A percentile compares a stretch with the other conserved stretches of the same genome.
These are phyloP conservation scores for Limonium bicolor DNA, from an alignment of 148 eudicot genomes.

Conservation along the genomic window DNA sequence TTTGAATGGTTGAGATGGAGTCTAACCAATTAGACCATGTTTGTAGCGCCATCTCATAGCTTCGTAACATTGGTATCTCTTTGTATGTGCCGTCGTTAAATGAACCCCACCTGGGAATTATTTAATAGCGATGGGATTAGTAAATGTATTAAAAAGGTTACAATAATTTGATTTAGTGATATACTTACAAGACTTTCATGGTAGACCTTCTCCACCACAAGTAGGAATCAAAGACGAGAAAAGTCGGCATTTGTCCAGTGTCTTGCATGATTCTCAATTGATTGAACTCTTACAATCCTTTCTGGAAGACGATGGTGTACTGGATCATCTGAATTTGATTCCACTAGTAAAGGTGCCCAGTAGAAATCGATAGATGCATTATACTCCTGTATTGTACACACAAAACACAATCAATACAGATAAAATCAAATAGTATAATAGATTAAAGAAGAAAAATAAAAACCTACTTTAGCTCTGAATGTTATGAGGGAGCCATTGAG, in stretches of 20 bases:
- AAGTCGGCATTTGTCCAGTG: conserved; percentile 77
- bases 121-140: conserved; percentile 1
- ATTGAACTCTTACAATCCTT: conserved; percentile 47
- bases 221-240: conserved; percentile 65
- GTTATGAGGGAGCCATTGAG: conserved; percentile 37
- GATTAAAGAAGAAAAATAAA: neutral
- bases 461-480: conserved; percentile 56
- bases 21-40: conserved; percentile 89
- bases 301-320: conserved; percentile 40
- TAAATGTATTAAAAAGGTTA: too few relatives aligned
- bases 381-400: conserved; percentile 72
- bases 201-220: conserved; percentile 76
- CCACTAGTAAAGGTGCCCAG: conserved; percentile 85
- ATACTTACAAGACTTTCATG: conserved; percentile 34
- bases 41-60: conserved; percentile 63
- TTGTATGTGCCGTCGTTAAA: conserved; percentile 52
- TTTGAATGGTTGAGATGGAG: conserved; percentile 44
- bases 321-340: conserved; percentile 80
- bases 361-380: conserved; percentile 78
- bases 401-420: too few relatives aligned
- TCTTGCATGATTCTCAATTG: conserved; percentile 75
- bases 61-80: conserved; percentile 44
- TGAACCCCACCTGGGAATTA: conserved; percentile 50
- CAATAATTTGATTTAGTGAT: neutral
- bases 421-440: neutral